These are phyloP conservation scores for Salix udensis DNA, from an alignment of 345 rosid species.

Conservation along the genomic window DNA sequence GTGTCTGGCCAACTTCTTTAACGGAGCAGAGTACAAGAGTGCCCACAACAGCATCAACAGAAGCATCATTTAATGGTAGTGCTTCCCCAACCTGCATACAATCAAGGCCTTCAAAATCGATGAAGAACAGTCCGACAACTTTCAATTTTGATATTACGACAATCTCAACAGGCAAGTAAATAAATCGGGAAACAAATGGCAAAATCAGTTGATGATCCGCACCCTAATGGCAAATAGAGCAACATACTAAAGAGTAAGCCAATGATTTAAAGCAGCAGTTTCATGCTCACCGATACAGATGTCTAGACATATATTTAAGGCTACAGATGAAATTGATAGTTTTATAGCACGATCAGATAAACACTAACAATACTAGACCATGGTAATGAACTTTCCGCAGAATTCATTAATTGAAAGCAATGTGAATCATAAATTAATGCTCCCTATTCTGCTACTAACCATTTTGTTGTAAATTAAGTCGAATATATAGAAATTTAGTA, in stretches of 20 bases:
- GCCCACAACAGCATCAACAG: slow-evolving; percentile 83
- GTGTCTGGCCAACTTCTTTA: slow-evolving; percentile 46
- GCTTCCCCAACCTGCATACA: slow-evolving; percentile 68
- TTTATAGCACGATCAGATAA: not conserved
- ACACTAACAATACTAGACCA: not conserved
- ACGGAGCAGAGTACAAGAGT: slow-evolving; percentile 88
- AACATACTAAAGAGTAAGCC: not conserved
- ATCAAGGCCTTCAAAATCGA: not conserved
- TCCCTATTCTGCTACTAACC: not conserved
- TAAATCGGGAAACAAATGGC: too few relatives aligned
- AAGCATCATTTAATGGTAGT: slow-evolving; percentile 63
- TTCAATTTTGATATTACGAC: not conserved
- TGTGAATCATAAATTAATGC: too few relatives aligned
- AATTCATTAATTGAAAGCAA: not conserved
- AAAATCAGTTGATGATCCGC: not conserved
- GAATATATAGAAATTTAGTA: not conserved
- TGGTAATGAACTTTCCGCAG: not conserved
- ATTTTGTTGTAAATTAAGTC: not conserved
- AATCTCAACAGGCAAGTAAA: not conserved
- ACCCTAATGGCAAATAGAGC: not conserved
- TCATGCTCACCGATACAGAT: too few relatives aligned
- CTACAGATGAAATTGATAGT: too few relatives aligned
- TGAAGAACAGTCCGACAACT: not conserved
- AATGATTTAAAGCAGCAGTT: not conserved
- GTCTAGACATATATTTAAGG: too few relatives aligned